Evolutionary conservation across 2,329 filamentous ascomycete genomes (phyloP), one percentile per base, ranked within the genome.

Genomic region (Talaromyces marneffei): DNA sequence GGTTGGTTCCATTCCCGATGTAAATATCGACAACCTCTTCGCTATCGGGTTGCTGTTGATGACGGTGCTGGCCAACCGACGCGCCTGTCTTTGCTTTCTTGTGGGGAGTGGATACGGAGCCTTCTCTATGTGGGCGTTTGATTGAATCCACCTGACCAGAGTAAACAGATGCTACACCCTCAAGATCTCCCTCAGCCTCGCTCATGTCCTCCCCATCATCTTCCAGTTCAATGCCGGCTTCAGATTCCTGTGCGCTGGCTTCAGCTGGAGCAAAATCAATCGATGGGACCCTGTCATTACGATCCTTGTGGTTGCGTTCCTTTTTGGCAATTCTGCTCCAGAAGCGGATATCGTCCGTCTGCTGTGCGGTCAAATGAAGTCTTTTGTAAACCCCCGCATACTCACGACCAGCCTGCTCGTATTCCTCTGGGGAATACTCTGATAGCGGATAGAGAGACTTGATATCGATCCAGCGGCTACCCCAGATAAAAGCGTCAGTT

Each of bases 391-490:
- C 4, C 3, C 29, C 35, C 3, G 35, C 27, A 16, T 60, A 16
- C 3, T 52, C 16, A 16, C 39, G 58, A 1, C 46, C 50, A 2
- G 33, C 44, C 16, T 31, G 6, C 2, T 44, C 14, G 25, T 59
- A 54, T 8, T 50, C 25, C 8, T 31, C 20, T 3, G 59, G 61
- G 2, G 59, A 40, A 2, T 57, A 20, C 8, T 48, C 44, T 18
- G 46, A 37, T 6, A 63, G n/a, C 1, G 50, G 55, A 39, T 27
- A 65, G 10, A 65, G 33, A 5, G 27, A 54, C 33, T 57, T 65
- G 35, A 59, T 62, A 5, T 65, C 58, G 4, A 63, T n/a, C 59
- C 50, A 60, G 37, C 44, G 39, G 42, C 63, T 65, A 16, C 4
- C 53, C n/a, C 35, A 31, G 29, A 52, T 35, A 52, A 10, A 7